Percentiles rank a stretch among this genome's conserved stretches.
phyloP scores from a whole-genome alignment of 192 early-diverging fungal species.

The Linnemannia elongata region DNA sequence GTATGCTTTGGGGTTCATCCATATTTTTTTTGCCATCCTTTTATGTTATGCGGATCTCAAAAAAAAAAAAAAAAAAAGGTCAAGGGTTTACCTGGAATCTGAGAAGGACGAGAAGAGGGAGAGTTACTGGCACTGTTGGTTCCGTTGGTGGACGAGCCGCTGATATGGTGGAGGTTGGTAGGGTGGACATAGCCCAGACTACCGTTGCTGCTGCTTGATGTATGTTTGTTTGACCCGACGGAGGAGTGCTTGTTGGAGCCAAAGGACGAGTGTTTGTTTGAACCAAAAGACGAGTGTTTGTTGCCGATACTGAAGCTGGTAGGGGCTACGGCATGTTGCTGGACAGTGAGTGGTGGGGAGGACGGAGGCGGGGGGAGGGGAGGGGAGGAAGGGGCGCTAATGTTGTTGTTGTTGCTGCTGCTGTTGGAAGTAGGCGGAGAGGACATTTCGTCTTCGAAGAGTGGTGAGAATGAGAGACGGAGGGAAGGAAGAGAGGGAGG shows the following conservation, averaged over 20 bases:
- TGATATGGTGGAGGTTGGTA: constrained; percentile 11
- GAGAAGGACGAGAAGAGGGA: constrained; percentile 2
- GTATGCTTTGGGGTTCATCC: too few species aligned
- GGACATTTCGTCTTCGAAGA: constrained; percentile 30
- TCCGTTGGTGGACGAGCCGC: constrained; percentile 1
- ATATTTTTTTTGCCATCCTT: too few species aligned
- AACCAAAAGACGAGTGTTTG: constrained; percentile 25
- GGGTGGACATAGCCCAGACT: constrained; percentile 22
- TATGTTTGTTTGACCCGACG: constrained; percentile 6
- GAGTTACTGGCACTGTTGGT: constrained; percentile 19
- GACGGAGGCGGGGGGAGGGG: constrained; percentile 7
- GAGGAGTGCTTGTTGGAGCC: constrained; percentile 27
- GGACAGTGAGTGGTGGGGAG: not conserved
- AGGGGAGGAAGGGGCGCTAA: not conserved
- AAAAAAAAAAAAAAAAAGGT: not conserved
- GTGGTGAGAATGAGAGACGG: constrained; percentile 38
- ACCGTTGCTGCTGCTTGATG: constrained; percentile 36
- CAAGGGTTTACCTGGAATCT: constrained; percentile 12
- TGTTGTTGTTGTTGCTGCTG: constrained; percentile 9
- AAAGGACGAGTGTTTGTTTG: constrained; percentile 33
- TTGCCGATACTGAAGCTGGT: constrained; percentile 20
- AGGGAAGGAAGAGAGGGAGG: constrained; percentile 18
- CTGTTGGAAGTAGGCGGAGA: not conserved
- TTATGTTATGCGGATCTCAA: too few species aligned
- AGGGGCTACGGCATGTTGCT: constrained; percentile 13